Evolutionary conservation across 495 filamentous ascomycete species (phyloP).

Genomic region (Niebla homalea): DNA sequence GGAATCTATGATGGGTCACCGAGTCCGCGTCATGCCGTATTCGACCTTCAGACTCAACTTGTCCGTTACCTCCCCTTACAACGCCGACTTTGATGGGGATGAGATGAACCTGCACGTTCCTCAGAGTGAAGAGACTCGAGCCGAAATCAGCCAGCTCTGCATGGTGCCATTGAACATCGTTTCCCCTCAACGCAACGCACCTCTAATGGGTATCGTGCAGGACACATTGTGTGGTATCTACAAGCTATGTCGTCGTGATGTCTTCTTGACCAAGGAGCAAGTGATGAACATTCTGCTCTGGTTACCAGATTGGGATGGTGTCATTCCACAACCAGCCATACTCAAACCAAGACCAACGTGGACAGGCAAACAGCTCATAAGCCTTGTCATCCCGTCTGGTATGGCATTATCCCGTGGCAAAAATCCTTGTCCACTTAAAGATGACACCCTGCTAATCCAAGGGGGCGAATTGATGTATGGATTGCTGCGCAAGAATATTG

Average conservation of each 20-base stretch:
- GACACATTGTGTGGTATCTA: conserved; percentile 94
- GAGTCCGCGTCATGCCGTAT: conserved; percentile 94
- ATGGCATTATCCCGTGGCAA: conserved; percentile 63
- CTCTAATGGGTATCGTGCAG: conserved; percentile 98
- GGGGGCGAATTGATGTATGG: conserved; percentile 84
- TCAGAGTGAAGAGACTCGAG: conserved; percentile 88
- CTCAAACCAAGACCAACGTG: conserved; percentile 81
- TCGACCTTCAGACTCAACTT: conserved; percentile 96
- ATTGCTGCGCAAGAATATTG: conserved; percentile 81
- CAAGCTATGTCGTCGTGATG: conserved; percentile 87
- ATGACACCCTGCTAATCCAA: conserved; percentile 71
- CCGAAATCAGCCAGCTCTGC: conserved; percentile 84
- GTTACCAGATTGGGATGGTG: conserved; percentile 95
- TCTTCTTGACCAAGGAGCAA: conserved; percentile 76
- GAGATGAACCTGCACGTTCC: conserved; percentile 99
- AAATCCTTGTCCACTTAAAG: conserved; percentile 52
- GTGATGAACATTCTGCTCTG: conserved; percentile 94
- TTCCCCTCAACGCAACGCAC: conserved; percentile 90
- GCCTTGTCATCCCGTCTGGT: conserved; percentile 76
- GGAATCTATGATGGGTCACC: conserved; percentile 99
- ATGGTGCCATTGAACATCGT: conserved; percentile 96
- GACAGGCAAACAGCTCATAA: conserved; percentile 98
- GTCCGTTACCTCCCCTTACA: conserved; percentile 96
- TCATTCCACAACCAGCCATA: conserved; percentile 83
- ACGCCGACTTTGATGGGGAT: conserved; percentile 98